Base-by-base conservation (phyloP, 208 protist genomes). In the Tritrichomonas musculus region DNA sequence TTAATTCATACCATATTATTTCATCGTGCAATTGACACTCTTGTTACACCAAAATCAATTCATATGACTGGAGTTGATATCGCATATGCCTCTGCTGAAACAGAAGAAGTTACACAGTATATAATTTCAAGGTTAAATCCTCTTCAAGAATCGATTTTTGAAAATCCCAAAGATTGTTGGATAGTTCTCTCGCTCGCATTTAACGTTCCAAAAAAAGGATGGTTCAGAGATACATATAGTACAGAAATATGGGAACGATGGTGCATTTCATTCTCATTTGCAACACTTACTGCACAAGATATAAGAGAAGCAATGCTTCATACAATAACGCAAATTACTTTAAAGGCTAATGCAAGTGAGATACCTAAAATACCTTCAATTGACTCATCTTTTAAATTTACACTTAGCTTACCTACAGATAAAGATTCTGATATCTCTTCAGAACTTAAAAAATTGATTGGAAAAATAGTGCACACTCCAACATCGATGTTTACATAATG, bases 1-100 rank as follows among this genome's bases (percentile, higher is more conserved):
- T 44, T 88, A 39, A 88, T 88, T 57, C 77, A 88, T 30, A 88
- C 77, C 5, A 88, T 88, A 13, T 50, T 88, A 57, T 88, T 88
- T 60, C 77, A 88, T 57, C 77, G 77, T 13, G 41, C 77, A 0
- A 88, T 88, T 57, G 77, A 88, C 39, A 88, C 77, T 44, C 77
- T 57, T 57, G 77, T 88, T 39, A 39, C 47, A 9, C 77, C 77
- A 53, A 88, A 88, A 57, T 88, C 77, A 27, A 50, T 88, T 57
- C 4, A 47, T 57, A 53, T 88, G 4, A 14, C 77, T 22, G 77
- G 77, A 17, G 77, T 88, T 60, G 77, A 88, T 57, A 88, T 88
- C 5, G 41, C 47, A 39, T 88, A 88, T 39, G 77, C 77, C 1
- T 57, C 47, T 39, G 77, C 47, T 88, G 77, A 88, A 50, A 88